A percentile compares a stretch with the other conserved stretches of the same genome.
phyloP scores from a whole-genome alignment of 108 stramenopile species.

The Schizochytrium sp. region DNA sequence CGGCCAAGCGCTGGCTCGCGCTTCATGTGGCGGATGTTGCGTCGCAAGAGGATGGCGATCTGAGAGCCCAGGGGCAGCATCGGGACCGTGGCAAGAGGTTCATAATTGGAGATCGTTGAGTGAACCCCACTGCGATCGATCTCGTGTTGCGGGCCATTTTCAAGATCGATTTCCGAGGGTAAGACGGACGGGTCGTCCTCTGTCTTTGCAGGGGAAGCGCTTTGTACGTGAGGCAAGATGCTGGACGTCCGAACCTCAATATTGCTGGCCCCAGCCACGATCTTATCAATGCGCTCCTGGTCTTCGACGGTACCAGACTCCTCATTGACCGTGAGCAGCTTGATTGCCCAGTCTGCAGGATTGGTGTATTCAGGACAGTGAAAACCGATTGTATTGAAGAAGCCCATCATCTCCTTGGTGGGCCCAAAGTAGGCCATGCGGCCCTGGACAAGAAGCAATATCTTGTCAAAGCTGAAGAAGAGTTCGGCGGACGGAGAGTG shows the following conservation, averaged over 20 bases:
- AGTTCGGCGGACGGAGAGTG: conserved; percentile 24
- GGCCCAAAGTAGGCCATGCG: conserved; percentile 12
- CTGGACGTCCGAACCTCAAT: background rate
- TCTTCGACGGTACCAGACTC: background rate
- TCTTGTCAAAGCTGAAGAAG: background rate
- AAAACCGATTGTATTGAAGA: background rate
- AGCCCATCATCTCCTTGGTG: background rate
- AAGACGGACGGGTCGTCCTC: background rate
- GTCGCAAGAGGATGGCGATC: background rate
- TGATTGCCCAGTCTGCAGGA: conserved; percentile 9
- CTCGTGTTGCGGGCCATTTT: background rate
- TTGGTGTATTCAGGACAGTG: conserved; percentile 5
- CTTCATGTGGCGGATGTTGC: background rate
- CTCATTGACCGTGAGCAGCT: background rate
- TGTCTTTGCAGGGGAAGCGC: background rate
- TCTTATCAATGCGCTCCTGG: background rate
- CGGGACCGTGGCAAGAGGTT: background rate
- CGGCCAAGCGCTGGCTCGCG: background rate
- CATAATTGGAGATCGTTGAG: background rate
- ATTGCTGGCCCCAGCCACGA: background rate
- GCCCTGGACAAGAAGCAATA: background rate
- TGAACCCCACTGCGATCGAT: background rate
- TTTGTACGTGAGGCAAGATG: background rate
- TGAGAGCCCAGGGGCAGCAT: background rate
- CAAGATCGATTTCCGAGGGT: too few relatives aligned